Percentiles rank a stretch among this genome's conserved stretches.
Evolutionary conservation across 2,329 filamentous ascomycete species (phyloP).

Genomic region (Fusarium nisikadoi): DNA sequence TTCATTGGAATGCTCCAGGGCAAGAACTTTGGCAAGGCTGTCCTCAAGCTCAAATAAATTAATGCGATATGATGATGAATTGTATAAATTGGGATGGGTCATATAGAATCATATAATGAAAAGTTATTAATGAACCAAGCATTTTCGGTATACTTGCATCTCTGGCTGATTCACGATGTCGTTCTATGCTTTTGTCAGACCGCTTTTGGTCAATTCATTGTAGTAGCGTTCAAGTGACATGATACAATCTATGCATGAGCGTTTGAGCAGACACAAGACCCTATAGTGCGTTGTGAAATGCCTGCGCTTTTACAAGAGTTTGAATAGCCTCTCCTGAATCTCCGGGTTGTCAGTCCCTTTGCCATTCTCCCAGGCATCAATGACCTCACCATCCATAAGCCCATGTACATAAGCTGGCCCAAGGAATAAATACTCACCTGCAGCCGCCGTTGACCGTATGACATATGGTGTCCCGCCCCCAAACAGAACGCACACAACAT

Average conservation of each 20-base stretch:
- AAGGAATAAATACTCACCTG: background rate
- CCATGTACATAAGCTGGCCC: background rate
- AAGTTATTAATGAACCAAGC: background rate
- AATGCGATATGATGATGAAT: slow-evolving; percentile 14
- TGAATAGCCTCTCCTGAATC: background rate
- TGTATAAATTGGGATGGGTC: background rate
- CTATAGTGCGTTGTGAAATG: no score
- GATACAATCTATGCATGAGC: background rate
- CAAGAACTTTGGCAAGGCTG: slow-evolving; percentile 87
- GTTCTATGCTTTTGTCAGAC: rapidly evolving
- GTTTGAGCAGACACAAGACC: background rate
- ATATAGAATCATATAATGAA: background rate
- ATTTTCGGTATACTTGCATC: rapidly evolving
- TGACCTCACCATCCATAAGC: background rate
- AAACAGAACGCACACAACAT: background rate
- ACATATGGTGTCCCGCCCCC: background rate
- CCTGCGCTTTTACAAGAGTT: background rate
- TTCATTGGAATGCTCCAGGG: slow-evolving; percentile 80
- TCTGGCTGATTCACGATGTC: rapidly evolving
- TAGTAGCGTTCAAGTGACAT: rapidly evolving
- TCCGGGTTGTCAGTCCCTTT: background rate
- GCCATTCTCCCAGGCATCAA: background rate
- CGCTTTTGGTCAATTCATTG: rapidly evolving
- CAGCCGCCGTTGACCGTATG: background rate
- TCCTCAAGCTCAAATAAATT: slow-evolving; percentile 67